Conservation (phyloP, 176 grass and related monocot genomes). For the Poa annua region DNA sequence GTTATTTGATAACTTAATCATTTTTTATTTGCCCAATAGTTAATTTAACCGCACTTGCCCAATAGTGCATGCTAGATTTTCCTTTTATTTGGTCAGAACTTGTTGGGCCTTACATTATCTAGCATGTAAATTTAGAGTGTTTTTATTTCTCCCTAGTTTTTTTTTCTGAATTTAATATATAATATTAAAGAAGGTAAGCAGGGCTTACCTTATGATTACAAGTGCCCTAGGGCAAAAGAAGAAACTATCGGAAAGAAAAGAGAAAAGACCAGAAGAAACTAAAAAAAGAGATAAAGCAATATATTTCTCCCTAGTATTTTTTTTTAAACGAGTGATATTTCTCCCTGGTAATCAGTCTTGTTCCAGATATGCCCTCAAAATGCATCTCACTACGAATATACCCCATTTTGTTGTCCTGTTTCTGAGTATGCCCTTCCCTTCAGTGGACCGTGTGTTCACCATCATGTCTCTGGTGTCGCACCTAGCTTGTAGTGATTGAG, state of each 20-base stretch:
- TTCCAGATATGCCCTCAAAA: neutral
- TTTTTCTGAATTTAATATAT: no score
- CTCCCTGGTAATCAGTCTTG: neutral
- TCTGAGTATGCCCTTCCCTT: neutral
- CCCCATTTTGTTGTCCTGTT: neutral
- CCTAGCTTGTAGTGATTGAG: neutral
- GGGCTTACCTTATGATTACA: no score
- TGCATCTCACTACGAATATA: neutral
- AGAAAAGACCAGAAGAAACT: no score
- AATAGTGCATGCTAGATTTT: constrained; percentile 19
- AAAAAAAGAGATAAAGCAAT: no score
- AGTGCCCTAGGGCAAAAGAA: no score
- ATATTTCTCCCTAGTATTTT: neutral
- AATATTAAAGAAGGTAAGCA: no score
- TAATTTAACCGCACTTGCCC: neutral
- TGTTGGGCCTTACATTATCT: neutral
- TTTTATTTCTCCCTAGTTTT: neutral
- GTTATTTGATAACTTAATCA: neutral
- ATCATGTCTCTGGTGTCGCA: neutral
- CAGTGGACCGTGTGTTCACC: neutral
- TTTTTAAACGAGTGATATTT: no score
- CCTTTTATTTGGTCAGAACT: constrained; percentile 25
- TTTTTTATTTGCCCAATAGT: neutral
- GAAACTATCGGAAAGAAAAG: no score
- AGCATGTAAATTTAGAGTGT: neutral